A percentile compares a stretch with the other conserved stretches of the same genome.
These are phyloP conservation scores for Medicago lupulina DNA, from an alignment of 306 rosid species.

Conservation along the genomic window DNA sequence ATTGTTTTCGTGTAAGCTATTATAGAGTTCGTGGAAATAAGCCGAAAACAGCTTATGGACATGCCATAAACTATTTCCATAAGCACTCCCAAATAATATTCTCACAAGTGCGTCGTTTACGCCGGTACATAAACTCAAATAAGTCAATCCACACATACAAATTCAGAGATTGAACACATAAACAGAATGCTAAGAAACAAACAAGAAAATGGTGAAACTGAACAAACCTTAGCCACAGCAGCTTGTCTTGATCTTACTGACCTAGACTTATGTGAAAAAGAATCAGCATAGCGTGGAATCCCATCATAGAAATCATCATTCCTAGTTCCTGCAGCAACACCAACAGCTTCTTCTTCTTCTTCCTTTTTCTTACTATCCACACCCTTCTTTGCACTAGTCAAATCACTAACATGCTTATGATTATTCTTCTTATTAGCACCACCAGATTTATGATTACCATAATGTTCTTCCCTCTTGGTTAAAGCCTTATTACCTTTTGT, in stretches of 20 bases:
- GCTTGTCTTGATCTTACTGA: constrained; percentile 66
- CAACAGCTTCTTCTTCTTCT: constrained; percentile 34
- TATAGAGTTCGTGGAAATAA: not conserved
- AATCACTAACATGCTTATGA: constrained; percentile 35
- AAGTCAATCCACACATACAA: not conserved
- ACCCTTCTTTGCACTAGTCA: constrained; percentile 41
- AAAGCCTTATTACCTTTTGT: constrained; percentile 46
- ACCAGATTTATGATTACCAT: constrained; percentile 43
- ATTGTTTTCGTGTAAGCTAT: not conserved
- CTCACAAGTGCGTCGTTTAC: not conserved
- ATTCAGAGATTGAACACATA: constrained; percentile 6
- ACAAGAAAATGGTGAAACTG: constrained; percentile 15
- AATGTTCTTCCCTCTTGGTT: constrained; percentile 43
- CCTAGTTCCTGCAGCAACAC: not conserved
- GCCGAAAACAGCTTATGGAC: not conserved
- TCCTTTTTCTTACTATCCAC: constrained; percentile 38
- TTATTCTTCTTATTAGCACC: constrained; percentile 23
- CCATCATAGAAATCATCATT: constrained; percentile 78
- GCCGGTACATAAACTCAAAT: not conserved
- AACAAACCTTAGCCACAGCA: constrained; percentile 75
- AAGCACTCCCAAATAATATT: not conserved
- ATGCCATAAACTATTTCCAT: not conserved
- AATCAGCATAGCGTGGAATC: constrained; percentile 66
- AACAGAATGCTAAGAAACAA: constrained; percentile 4
- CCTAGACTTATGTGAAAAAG: constrained; percentile 67